Percentiles rank a stretch among this genome's conserved stretches.
These are phyloP conservation scores for Exophiala sideris DNA, from an alignment of 2,329 filamentous ascomycete species.

Conservation along the genomic window DNA sequence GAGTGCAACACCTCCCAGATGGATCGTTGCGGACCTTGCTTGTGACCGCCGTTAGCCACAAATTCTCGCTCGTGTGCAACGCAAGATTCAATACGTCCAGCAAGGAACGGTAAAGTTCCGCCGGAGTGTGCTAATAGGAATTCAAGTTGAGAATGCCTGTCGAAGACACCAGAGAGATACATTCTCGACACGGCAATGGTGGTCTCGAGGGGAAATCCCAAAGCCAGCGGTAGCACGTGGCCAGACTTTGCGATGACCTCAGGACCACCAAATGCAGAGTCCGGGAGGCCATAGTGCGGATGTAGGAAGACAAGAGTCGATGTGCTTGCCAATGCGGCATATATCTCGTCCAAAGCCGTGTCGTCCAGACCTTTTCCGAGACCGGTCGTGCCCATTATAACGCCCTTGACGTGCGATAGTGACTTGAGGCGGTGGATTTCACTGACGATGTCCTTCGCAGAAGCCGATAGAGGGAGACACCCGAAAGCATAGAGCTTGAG, in stretches of 20 bases:
- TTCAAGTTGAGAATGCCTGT: constrained; percentile 64
- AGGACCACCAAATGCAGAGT: constrained; percentile 75
- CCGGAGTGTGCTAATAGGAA: constrained; percentile 85
- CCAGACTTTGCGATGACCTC: constrained; percentile 69
- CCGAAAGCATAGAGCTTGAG: constrained; percentile 75
- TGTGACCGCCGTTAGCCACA: constrained; percentile 58
- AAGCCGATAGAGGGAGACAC: constrained; percentile 71
- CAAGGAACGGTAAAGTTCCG: constrained; percentile 82
- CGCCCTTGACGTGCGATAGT: constrained; percentile 70
- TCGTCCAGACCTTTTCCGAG: constrained; percentile 80
- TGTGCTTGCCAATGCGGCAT: constrained; percentile 63
- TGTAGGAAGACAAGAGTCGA: constrained; percentile 75
- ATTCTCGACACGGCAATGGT: constrained; percentile 86
- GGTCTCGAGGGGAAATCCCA: constrained; percentile 89
- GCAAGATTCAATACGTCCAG: constrained; percentile 83
- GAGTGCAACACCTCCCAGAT: constrained; percentile 65
- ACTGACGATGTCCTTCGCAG: constrained; percentile 57
- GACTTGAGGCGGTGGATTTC: constrained; percentile 62
- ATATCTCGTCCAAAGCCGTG: constrained; percentile 66
- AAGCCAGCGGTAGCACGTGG: constrained; percentile 77
- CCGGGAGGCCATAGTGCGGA: constrained; percentile 85
- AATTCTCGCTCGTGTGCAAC: constrained; percentile 78
- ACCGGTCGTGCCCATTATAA: constrained; percentile 83
- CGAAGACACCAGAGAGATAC: constrained; percentile 82
- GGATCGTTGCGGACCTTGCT: constrained; percentile 57